A percentile compares a stretch with the other conserved stretches of the same genome.
These are phyloP conservation scores for Gentiana macrophylla DNA, from an alignment of 257 asterid species.

Conservation along the genomic window DNA sequence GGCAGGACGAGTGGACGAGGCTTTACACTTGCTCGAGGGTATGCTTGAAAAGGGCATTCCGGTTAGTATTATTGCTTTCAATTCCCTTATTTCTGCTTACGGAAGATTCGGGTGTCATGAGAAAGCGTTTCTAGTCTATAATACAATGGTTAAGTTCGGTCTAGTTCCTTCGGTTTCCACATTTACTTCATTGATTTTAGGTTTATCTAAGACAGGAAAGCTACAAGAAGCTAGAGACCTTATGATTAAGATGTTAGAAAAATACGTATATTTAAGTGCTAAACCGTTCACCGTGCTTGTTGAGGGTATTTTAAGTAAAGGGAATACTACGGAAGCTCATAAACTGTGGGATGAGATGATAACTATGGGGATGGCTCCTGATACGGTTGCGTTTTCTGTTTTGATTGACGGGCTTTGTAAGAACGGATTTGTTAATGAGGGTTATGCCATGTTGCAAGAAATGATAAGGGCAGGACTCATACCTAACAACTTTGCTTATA, in stretches of 20 bases:
- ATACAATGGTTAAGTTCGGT: constrained; percentile 49
- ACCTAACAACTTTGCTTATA: constrained; percentile 73
- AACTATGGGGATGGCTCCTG: constrained; percentile 62
- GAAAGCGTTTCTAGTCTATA: constrained; percentile 61
- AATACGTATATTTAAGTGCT: constrained; percentile 49
- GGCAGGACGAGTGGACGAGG: constrained; percentile 73
- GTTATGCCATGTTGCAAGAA: constrained; percentile 30
- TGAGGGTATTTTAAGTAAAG: constrained; percentile 65
- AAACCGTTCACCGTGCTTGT: constrained; percentile 66
- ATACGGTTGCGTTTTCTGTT: constrained; percentile 86
- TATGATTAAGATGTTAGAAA: constrained; percentile 53
- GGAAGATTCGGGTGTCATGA: constrained; percentile 56
- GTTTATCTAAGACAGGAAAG: constrained; percentile 55
- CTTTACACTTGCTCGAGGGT: constrained; percentile 41
- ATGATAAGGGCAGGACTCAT: constrained; percentile 61
- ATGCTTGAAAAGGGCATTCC: constrained; percentile 74
- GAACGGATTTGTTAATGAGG: constrained; percentile 59
- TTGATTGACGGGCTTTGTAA: constrained; percentile 63
- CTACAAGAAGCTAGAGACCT: constrained; percentile 54
- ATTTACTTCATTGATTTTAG: constrained; percentile 56
- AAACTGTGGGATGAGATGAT: constrained; percentile 76
- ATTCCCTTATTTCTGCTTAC: constrained; percentile 67
- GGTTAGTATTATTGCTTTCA: constrained; percentile 58
- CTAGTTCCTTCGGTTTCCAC: constrained; percentile 74
- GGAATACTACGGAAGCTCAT: constrained; percentile 61